Percentiles rank a stretch among this genome's conserved stretches.
Evolutionary conservation across 2,329 filamentous ascomycete species (phyloP).

Genomic region (Paracoccidioides lutzii): DNA sequence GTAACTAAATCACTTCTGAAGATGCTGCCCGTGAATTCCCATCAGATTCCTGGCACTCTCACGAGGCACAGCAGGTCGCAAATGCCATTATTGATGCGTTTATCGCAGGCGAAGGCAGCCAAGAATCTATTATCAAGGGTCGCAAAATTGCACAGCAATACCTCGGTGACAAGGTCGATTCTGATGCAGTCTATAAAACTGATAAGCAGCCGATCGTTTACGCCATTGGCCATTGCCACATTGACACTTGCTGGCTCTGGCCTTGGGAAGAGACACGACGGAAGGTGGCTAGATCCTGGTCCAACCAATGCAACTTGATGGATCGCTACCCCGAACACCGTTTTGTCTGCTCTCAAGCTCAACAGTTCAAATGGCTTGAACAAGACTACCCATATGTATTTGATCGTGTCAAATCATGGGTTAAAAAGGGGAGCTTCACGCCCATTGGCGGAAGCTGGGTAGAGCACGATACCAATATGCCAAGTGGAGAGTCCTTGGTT

Average conservation of each 20-base stretch:
- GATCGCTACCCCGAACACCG: constrained; percentile 88
- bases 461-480: constrained; percentile 96
- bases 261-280: constrained; percentile 96
- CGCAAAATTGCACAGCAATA: constrained; percentile 75
- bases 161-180: constrained; percentile 68
- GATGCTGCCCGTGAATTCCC: constrained; percentile 90
- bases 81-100: constrained; percentile 87
- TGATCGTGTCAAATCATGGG: constrained; percentile 79
- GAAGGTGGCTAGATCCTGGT: constrained; percentile 92
- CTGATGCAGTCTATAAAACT: constrained; percentile 67
- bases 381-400: constrained; percentile 76
- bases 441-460: constrained; percentile 98
- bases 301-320: constrained; percentile 89
- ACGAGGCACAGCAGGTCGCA: constrained; percentile 68
- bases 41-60: constrained; percentile 73
- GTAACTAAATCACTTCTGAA: constrained; percentile 7
- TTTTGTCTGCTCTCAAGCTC: constrained; percentile 85
- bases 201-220: constrained; percentile 65
- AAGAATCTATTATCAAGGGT: constrained; percentile 64
- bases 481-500: constrained; percentile 84
- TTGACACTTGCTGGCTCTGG: constrained; percentile 98
- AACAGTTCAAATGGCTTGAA: constrained; percentile 98
- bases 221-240: constrained; percentile 91
- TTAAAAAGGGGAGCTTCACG: constrained; percentile 81
- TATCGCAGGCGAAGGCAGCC: constrained; percentile 58